Percentiles rank a stretch among this genome's conserved stretches.
Evolutionary conservation across 1,284 basidiomycete species (phyloP).

Genomic region (Pseudozyma tsukubaensis): DNA sequence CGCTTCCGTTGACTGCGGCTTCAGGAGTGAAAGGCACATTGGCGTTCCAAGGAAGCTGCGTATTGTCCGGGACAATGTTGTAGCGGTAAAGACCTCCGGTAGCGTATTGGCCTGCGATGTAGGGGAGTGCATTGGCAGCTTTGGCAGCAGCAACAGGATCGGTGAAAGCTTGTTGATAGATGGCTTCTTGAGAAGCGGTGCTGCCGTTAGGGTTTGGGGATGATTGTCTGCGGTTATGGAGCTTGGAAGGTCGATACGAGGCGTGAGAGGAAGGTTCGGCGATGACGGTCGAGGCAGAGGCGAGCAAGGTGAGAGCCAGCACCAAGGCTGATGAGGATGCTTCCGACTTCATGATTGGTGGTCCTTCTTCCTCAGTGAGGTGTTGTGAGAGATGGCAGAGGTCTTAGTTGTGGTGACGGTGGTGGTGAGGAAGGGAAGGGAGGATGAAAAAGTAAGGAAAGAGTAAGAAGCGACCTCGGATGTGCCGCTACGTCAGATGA

Average conservation of each 20-base stretch:
- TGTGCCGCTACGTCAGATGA: too few relatives aligned
- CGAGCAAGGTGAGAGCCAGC: slow-evolving; percentile 11
- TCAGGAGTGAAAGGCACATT: slow-evolving; percentile 40
- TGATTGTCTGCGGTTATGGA: slow-evolving; percentile 22
- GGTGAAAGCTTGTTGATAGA: slow-evolving; percentile 41
- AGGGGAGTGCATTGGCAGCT: slow-evolving; percentile 44
- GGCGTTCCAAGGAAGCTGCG: slow-evolving; percentile 58
- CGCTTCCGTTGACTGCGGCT: slow-evolving; percentile 44
- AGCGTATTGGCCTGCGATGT: slow-evolving; percentile 39
- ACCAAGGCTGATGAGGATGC: slow-evolving; percentile 3
- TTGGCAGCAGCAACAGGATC: slow-evolving; percentile 61
- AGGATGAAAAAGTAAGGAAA: not conserved
- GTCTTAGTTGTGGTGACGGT: not conserved
- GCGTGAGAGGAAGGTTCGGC: slow-evolving; percentile 18
- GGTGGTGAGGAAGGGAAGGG: not conserved
- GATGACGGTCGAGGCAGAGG: not conserved
- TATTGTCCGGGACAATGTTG: slow-evolving; percentile 35
- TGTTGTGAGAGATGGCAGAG: too few relatives aligned
- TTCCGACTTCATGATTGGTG: slow-evolving; percentile 12
- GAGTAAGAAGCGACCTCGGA: not conserved
- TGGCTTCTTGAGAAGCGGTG: slow-evolving; percentile 20
- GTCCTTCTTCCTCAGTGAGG: not conserved
- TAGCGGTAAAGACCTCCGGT: slow-evolving; percentile 25
- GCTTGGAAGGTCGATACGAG: slow-evolving; percentile 12
- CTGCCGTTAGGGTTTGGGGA: slow-evolving; percentile 7